phyloP scores from a whole-genome alignment of 2,329 filamentous ascomycete species.

The Penicillium decumbens region DNA sequence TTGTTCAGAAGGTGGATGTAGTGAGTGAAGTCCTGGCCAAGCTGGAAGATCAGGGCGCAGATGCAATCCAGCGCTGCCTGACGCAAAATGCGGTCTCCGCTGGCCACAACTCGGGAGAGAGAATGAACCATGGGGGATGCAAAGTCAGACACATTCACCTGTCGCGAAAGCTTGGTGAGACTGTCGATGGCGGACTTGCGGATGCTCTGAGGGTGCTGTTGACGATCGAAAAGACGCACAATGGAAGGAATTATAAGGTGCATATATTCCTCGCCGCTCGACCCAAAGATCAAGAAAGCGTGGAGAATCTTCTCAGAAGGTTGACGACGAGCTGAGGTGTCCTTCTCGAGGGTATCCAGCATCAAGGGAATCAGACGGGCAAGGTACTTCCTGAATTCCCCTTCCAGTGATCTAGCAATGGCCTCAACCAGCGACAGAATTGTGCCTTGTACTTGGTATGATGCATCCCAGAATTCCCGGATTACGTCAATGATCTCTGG shows the following conservation, averaged over 20 bases:
- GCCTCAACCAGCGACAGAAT: slow-evolving; percentile 90
- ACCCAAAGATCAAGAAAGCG: slow-evolving; percentile 91
- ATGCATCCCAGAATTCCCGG: slow-evolving; percentile 83
- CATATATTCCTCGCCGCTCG: slow-evolving; percentile 98
- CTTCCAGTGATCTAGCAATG: slow-evolving; percentile 87
- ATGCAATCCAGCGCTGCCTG: slow-evolving; percentile 86
- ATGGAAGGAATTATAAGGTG: slow-evolving; percentile 96
- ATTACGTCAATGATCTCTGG: slow-evolving; percentile 81
- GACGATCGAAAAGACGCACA: slow-evolving; percentile 87
- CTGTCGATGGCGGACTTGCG: slow-evolving; percentile 90
- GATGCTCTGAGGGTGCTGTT: slow-evolving; percentile 71
- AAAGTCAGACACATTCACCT: slow-evolving; percentile 96
- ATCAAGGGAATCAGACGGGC: slow-evolving; percentile 85
- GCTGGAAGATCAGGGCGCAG: slow-evolving; percentile 90
- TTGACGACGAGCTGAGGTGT: slow-evolving; percentile 67
- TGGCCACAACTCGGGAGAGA: slow-evolving; percentile 73
- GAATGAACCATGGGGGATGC: slow-evolving; percentile 95
- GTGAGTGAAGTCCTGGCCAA: slow-evolving; percentile 90
- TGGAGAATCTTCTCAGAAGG: slow-evolving; percentile 89
- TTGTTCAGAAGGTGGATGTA: slow-evolving; percentile 94
- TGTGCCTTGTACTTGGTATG: slow-evolving; percentile 76
- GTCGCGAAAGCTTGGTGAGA: slow-evolving; percentile 85
- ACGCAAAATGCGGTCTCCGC: slow-evolving; percentile 67
- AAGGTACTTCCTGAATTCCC: slow-evolving; percentile 96
- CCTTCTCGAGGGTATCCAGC: slow-evolving; percentile 88